Evolutionary conservation across 768 basidiomycete genomes (phyloP), one percentile per base, ranked within the genome.

Genomic region (Collybia sordida): DNA sequence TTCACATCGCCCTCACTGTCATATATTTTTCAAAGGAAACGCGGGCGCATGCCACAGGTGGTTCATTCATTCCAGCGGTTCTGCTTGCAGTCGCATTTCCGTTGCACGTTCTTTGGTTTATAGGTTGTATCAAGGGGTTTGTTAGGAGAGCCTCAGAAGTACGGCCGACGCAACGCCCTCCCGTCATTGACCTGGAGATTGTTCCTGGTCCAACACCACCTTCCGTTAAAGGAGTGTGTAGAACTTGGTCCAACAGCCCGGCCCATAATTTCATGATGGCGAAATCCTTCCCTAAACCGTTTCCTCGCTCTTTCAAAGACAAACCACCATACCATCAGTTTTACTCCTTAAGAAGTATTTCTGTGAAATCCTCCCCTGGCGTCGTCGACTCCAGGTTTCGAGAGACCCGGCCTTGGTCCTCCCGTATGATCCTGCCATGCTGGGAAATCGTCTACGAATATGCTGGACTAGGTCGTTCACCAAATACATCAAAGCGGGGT

Each of bases 81-180:
- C 52, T 80, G 45, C 65, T 80, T 47, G 53, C 60, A 6, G 51
- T 62, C 41, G 72, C 80, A 22, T 68, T 80, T 28, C 73, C 78
- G 7, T 60, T 84, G 42, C 82, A 84, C 52, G 72, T 70, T 2
- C 57, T 69, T 31, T 84, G 82, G 82, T 83, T 84, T 64, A 45
- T 54, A 2, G 75, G 75, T 9, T 81, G 77, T 47, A 22, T 83
- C 39, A 69, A 67, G 51, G 79, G 80, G 1, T 76, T 81, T 52
- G 25, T 74, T 31, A 69, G 70, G 54, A 51, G 63, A 41, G 51
- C 55, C 14, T 17, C 28, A 14, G 38, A 60, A 43, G 50, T 46
- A 24, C 28, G 35, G 21, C 24, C 42, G 7, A 24, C 31, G 25
- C 37, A 36, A n/a, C 21, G 40, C 15, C 47, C 46, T 43, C 23